These are phyloP conservation scores for Wickerhamiella kazuoi DNA, from an alignment of 805 yeast species.

Conservation along the genomic window DNA sequence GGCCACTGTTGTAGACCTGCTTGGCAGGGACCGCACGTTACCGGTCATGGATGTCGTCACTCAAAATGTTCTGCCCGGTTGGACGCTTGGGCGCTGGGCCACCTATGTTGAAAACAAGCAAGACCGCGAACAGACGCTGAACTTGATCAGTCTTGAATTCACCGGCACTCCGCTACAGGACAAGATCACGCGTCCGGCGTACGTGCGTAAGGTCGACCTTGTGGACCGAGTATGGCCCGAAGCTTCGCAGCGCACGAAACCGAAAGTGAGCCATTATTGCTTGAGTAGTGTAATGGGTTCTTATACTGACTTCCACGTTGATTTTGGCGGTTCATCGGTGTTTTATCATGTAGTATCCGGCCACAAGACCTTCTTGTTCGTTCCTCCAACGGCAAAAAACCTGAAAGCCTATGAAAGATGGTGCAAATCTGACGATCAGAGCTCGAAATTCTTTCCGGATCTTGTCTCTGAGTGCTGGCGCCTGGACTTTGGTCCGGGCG, in stretches of 20 bases:
- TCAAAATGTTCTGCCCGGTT: slow-evolving; percentile 40
- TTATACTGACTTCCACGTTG: slow-evolving; percentile 80
- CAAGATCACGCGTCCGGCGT: slow-evolving; percentile 40
- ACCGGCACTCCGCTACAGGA: slow-evolving; percentile 37
- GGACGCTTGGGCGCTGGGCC: slow-evolving; percentile 60
- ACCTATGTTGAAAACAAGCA: slow-evolving; percentile 39
- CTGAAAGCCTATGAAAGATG: slow-evolving; percentile 46
- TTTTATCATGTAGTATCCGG: slow-evolving; percentile 75
- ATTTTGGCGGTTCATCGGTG: slow-evolving; percentile 85
- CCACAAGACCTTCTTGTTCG: slow-evolving; percentile 51
- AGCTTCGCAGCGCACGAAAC: slow-evolving; percentile 11
- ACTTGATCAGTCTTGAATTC: slow-evolving; percentile 70
- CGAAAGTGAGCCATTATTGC: slow-evolving; percentile 46
- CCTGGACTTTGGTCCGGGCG: slow-evolving; percentile 42
- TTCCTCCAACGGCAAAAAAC: slow-evolving; percentile 56
- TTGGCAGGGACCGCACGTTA: slow-evolving; percentile 46
- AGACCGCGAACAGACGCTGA: slow-evolving; percentile 47
- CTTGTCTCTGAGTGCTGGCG: slow-evolving; percentile 33
- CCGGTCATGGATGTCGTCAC: slow-evolving; percentile 85
- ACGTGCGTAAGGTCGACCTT: slow-evolving; percentile 49
- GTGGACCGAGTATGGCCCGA: slow-evolving; percentile 50
- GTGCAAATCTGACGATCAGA: slow-evolving; percentile 52
- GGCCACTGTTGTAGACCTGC: slow-evolving; percentile 33
- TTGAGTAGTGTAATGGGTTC: slow-evolving; percentile 69
- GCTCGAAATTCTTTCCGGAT: slow-evolving; percentile 46